Evolutionary conservation across 2,329 filamentous ascomycete species (phyloP).

Genomic region (Xylariaceae sp.): DNA sequence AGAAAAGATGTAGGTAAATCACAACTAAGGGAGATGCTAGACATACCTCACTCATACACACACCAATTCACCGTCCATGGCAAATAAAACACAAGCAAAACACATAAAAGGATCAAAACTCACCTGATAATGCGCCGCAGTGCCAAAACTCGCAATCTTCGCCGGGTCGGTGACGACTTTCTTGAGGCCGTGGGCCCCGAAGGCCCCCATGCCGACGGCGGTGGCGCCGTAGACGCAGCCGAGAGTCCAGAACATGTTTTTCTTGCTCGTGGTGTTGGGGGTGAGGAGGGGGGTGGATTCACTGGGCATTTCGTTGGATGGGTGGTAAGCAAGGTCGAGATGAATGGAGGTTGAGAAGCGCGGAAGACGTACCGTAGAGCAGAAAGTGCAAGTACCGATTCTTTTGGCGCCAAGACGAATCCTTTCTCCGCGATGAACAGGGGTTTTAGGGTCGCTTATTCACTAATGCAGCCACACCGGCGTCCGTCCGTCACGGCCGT

Average conservation of each 20-base stretch:
- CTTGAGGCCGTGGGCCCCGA: conserved; percentile 64
- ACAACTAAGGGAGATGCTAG: background rate
- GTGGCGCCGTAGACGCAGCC: conserved; percentile 59
- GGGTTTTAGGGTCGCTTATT: too few relatives aligned
- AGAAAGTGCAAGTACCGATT: too few relatives aligned
- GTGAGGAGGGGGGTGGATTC: conserved; percentile 19
- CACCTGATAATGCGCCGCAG: conserved; percentile 65
- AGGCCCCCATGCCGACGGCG: conserved; percentile 58
- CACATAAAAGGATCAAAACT: background rate
- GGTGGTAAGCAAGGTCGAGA: background rate
- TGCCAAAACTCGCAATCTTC: conserved; percentile 55
- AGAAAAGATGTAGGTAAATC: background rate
- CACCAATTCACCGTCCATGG: too few relatives aligned
- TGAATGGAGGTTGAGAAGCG: background rate
- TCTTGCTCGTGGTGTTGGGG: conserved; percentile 5
- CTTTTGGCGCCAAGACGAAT: too few relatives aligned
- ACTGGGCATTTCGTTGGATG: conserved; percentile 13
- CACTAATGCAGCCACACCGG: too few relatives aligned
- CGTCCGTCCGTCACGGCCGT: too few relatives aligned
- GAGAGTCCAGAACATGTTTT: conserved; percentile 50
- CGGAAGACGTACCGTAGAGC: background rate
- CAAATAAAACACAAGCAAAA: too few relatives aligned
- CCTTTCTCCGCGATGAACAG: too few relatives aligned
- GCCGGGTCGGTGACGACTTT: conserved; percentile 53
- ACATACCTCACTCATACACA: background rate